phyloP scores from a whole-genome alignment of 2,329 filamentous ascomycete genomes.

The Botrytis sinoallii region DNA sequence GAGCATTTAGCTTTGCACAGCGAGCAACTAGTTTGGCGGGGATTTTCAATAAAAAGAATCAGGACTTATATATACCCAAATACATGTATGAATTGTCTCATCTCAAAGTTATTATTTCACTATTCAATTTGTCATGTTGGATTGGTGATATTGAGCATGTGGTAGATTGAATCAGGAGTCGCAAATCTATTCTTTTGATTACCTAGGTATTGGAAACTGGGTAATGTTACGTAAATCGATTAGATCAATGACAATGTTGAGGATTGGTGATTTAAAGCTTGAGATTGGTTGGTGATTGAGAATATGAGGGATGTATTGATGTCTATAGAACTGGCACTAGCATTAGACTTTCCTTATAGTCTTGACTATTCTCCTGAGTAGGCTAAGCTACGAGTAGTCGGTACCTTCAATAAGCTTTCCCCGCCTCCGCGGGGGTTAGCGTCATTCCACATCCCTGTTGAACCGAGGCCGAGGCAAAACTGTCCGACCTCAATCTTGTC shows the following conservation, averaged over 20 bases:
- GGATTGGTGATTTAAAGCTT: not conserved
- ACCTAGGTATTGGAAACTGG: not conserved
- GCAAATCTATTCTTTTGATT: not conserved
- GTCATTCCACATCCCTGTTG: constrained; percentile 8
- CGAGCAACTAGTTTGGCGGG: not conserved
- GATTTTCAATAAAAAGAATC: not conserved
- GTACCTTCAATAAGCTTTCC: not conserved
- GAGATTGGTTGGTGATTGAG: not conserved
- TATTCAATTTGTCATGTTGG: not conserved
- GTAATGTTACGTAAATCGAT: not conserved
- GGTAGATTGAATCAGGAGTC: not conserved
- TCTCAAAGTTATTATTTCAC: no score
- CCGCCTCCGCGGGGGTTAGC: constrained; percentile 11
- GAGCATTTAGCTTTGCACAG: not conserved
- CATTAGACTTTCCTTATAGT: not conserved
- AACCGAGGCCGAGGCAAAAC: constrained; percentile 18
- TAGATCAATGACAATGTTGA: not conserved
- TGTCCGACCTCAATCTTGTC: not conserved
- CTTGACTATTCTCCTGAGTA: not conserved
- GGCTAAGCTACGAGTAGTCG: not conserved
- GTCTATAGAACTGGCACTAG: not conserved
- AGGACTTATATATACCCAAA: not conserved
- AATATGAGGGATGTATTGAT: not conserved
- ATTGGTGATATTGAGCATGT: not conserved
- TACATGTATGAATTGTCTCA: not conserved